Base-by-base conservation (phyloP, 768 basidiomycete genomes). In the Cystobasidiopsis lactophilus region DNA sequence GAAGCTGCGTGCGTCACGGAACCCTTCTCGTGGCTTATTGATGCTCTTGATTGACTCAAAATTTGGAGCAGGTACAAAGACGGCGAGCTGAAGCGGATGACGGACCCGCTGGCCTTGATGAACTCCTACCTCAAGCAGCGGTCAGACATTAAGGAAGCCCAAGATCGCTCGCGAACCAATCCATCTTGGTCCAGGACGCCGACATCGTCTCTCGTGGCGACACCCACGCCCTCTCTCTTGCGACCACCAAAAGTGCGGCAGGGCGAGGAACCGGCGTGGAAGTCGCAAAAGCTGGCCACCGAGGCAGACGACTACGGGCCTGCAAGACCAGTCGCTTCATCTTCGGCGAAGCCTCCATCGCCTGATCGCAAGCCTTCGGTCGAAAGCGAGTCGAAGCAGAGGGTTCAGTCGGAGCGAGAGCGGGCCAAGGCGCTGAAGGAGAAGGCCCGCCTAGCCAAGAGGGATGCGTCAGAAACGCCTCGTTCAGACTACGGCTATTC, bases 31-130 rank as follows among this genome's bases (percentile, higher is more conserved):
- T 41, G 13, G 16, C n/a, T 41, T n/a, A n/a, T n/a, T n/a, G n/a
- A n/a, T n/a, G n/a, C n/a, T n/a, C n/a, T n/a, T n/a, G n/a, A n/a
- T 41, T 35, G 33, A 7, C 33, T 7, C 33, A 7, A 7, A 35
- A 7, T 35, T 35, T 7, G 33, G 16, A 35, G 33, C 52, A 59
- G 58, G 5, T 63, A 60, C 53, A 58, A 57, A 33, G 62, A 61
- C 49, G 59, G 53, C 40, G 54, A 58, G 31, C 31, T 51, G 3
- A 63, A 63, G 38, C 50, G 57, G 4, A 47, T 57, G 7, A 26
- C 55, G 23, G 62, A 63, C 50, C 62, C 62, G 0, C 53, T 63
- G 38, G 58, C 56, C 0, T 30, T 55, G 14, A 63, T 63, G 62
- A 56, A 58, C 39, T 40, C 53, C 14, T 63, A 59, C 52, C 57